These are phyloP conservation scores for Naegleria gruberi DNA, from an alignment of 208 protist genomes.

Conservation along the genomic window DNA sequence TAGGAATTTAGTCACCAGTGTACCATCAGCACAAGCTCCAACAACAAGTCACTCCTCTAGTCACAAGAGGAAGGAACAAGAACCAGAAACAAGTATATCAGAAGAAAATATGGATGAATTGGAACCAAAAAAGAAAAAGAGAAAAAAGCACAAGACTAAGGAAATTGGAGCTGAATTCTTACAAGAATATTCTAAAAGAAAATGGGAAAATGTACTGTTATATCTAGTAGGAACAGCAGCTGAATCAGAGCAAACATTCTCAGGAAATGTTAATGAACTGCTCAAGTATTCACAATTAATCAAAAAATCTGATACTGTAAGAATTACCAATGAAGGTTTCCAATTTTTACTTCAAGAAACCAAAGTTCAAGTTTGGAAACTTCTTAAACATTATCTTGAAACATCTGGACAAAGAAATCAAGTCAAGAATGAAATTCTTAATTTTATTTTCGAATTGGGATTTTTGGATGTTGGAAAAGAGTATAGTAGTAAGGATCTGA, in stretches of 20 bases:
- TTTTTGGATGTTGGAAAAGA: slow-evolving; percentile 15
- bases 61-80: neutral
- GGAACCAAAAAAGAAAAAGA: neutral
- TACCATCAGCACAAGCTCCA: no score
- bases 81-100: neutral
- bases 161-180: neutral
- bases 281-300: neutral
- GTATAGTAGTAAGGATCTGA: neutral
- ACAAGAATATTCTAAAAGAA: neutral
- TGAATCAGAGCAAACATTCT: neutral
- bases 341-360: slow-evolving; percentile 19
- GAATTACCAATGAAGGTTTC: slow-evolving; percentile 21
- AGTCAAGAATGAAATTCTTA: slow-evolving; percentile 10
- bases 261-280: neutral
- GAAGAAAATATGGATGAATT: neutral
- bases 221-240: neutral
- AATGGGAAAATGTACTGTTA: slow-evolving; percentile 1
- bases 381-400: slow-evolving; percentile 19
- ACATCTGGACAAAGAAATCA: neutral
- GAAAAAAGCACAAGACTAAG: neutral
- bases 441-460: slow-evolving; percentile 23
- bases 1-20: neutral
- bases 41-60: neutral
- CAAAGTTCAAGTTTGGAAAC: slow-evolving; percentile 10
- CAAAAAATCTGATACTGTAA: neutral